Base-by-base conservation (phyloP, 2,329 filamentous ascomycete species). In the Didymellaceae sp. region DNA sequence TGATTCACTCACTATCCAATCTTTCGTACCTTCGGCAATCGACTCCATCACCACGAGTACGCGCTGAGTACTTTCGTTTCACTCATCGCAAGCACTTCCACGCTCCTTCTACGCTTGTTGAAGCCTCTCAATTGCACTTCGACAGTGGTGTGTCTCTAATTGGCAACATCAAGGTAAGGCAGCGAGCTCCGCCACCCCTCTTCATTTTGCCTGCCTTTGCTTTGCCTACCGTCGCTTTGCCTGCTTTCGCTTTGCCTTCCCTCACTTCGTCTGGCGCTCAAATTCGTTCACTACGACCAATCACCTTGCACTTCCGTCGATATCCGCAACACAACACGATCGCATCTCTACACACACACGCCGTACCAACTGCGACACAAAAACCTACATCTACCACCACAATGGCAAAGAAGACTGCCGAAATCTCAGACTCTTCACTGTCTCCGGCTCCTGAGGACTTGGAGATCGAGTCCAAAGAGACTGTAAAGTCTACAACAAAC, bases 341-440 rank as follows among this genome's bases (percentile, higher is more conserved):
- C n/a, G n/a, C n/a, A n/a, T 10, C 6, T 7, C 17, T 9, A 22
- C 49, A 51, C 33, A 52, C 45, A 24, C 21, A 35, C 16, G 17
- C 26, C 18, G 16, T 14, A 10, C 21, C 38, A 2, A 39, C 20
- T 22, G 39, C 21, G 17, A 17, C 26, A n/a, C 17, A 9, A 8
- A 28, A 7, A 28, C 26, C 39, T 9, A 14, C 30, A 28, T 20
- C 14, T 18, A 31, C 26, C 41, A 50, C 14, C 42, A 53, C 39
- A 45, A 68, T 66, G 63, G 59, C 60, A n/a, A 54, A 53, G 31
- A 62, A 59, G 11, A 10, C 46, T 11, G 14, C 54, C 3, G 41
- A 42, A 6, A n/a, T 35, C n/a, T 59, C 65, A 5, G 50, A 59
- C n/a, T 63, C 62, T 3, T 65, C 65, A 13, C 62, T 66, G 6